phyloP scores from a whole-genome alignment of 495 filamentous ascomycete species.

The Chaetomium tenue region DNA sequence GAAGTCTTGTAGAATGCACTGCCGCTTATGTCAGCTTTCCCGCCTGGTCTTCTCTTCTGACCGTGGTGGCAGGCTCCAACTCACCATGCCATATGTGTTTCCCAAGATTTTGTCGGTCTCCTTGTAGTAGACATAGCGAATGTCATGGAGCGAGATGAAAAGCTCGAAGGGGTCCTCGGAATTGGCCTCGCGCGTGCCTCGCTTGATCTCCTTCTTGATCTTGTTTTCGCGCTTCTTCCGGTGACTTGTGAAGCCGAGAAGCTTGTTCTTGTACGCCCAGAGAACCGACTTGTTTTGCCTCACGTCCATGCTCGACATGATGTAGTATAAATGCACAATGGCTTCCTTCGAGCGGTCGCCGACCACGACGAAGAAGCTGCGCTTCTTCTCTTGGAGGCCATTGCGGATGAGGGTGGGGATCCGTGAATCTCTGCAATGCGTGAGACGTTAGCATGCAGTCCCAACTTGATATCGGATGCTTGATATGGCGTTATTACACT shows the following conservation, averaged over 20 bases:
- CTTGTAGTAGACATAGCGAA: slow-evolving; percentile 99
- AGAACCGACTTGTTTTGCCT: slow-evolving; percentile 96
- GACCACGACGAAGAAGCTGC: slow-evolving; percentile 95
- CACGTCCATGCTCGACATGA: slow-evolving; percentile 83
- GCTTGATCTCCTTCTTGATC: slow-evolving; percentile 97
- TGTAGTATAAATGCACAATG: slow-evolving; percentile 92
- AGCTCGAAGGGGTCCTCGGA: slow-evolving; percentile 96
- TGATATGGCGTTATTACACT: slow-evolving; percentile 46
- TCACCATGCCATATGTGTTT: slow-evolving; percentile 91
- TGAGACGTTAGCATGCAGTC: slow-evolving; percentile 1
- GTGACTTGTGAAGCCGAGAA: slow-evolving; percentile 87
- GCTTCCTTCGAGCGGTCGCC: slow-evolving; percentile 96
- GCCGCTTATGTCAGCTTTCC: slow-evolving; percentile 18
- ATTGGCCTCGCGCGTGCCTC: slow-evolving; percentile 92
- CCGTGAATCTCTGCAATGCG: slow-evolving; percentile 71
- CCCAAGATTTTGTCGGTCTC: slow-evolving; percentile 99
- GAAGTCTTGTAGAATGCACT: slow-evolving; percentile 94
- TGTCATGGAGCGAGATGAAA: slow-evolving; percentile 93
- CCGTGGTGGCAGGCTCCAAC: slow-evolving; percentile 8
- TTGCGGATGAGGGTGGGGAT: slow-evolving; percentile 96
- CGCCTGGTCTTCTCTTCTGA: background rate
- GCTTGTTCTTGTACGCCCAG: slow-evolving; percentile 99
- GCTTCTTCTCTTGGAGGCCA: slow-evolving; percentile 93
- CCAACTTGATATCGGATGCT: background rate
- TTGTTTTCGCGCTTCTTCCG: slow-evolving; percentile 96